These are phyloP conservation scores for Sinapis alba DNA, from an alignment of 441 rosid species.

Conservation along the genomic window DNA sequence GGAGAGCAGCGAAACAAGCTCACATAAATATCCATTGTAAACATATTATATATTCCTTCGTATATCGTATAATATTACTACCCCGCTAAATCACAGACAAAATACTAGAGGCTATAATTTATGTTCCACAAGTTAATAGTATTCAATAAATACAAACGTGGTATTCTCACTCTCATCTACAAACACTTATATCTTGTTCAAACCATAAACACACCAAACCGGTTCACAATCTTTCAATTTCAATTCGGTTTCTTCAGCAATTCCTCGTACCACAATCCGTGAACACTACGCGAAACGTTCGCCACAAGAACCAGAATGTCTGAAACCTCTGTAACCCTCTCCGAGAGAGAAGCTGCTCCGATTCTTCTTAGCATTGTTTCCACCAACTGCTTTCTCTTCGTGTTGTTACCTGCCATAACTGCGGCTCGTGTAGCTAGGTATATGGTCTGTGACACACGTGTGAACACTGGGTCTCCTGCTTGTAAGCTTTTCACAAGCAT, in stretches of 20 bases:
- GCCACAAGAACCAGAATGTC: slow-evolving; percentile 66
- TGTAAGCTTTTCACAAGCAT: slow-evolving; percentile 89
- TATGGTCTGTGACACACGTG: slow-evolving; percentile 70
- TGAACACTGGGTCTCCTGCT: slow-evolving; percentile 85
- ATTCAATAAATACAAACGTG: slow-evolving; percentile 25
- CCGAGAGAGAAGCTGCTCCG: slow-evolving; percentile 58
- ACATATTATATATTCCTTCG: no score
- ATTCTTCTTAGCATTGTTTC: slow-evolving; percentile 64
- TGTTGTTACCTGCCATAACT: slow-evolving; percentile 69
- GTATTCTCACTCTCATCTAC: slow-evolving; percentile 17
- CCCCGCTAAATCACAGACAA: no score
- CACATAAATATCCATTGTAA: no score
- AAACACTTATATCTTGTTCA: background rate
- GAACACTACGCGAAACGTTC: slow-evolving; percentile 61
- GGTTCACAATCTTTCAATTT: background rate
- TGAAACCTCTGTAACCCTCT: slow-evolving; percentile 68
- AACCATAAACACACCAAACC: slow-evolving; percentile 6
- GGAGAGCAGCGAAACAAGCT: no score
- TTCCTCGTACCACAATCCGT: slow-evolving; percentile 68
- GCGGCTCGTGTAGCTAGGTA: slow-evolving; percentile 75
- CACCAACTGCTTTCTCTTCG: slow-evolving; percentile 54
- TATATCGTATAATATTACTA: no score
- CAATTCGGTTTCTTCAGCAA: slow-evolving; percentile 37
- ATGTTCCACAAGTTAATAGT: background rate
- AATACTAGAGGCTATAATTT: background rate